Evolutionary conservation across 2,329 filamentous ascomycete species (phyloP).

Genomic region (Penicillium crustosum): DNA sequence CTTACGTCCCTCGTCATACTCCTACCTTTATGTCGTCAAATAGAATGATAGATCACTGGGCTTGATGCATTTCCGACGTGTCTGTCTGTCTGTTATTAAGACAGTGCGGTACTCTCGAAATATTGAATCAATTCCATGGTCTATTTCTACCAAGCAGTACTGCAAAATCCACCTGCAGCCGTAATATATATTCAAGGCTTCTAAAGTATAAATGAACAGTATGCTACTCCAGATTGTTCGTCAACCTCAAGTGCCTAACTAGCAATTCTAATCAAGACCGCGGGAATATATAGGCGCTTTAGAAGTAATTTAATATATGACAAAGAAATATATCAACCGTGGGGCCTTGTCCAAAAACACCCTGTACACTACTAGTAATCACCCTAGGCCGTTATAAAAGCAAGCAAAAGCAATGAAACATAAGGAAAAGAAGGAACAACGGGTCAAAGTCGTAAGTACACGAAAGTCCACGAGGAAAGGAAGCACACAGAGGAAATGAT

Average conservation of each 20-base stretch:
- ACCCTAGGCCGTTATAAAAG: background rate
- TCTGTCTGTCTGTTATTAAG: background rate
- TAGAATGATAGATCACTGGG: slow-evolving; percentile 20
- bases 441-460: slow-evolving; percentile 22
- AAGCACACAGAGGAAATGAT: slow-evolving; percentile 15
- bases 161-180: background rate
- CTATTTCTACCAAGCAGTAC: background rate
- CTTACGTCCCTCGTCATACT: slow-evolving; percentile 10
- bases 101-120: background rate
- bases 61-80: background rate
- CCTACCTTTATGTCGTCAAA: slow-evolving; percentile 11
- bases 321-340: slow-evolving; percentile 1
- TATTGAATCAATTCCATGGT: slow-evolving; percentile 15
- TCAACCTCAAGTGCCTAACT: background rate
- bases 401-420: background rate
- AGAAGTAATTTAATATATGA: slow-evolving; percentile 2
- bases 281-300: background rate
- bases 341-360: slow-evolving; percentile 1
- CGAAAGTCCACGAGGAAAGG: slow-evolving; percentile 14
- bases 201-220: background rate
- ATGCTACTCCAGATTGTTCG: background rate
- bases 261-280: background rate
- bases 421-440: background rate
- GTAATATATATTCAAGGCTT: background rate
- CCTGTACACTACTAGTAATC: slow-evolving; percentile 17